Conservation (phyloP, 257 asterid genomes). For the Ajuga chamaepitys region DNA sequence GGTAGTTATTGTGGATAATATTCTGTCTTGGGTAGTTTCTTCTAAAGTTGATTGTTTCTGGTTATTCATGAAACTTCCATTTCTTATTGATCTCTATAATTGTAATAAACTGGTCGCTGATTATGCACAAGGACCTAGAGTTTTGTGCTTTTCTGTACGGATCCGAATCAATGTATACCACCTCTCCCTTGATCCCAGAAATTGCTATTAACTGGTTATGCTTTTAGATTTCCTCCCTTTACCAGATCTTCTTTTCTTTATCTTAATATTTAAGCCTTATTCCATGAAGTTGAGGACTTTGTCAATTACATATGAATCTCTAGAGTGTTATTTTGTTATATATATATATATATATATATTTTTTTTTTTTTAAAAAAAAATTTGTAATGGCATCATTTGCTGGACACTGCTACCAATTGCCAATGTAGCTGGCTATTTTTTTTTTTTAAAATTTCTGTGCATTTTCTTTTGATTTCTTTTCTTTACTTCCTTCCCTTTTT, state of each 20-base stretch:
- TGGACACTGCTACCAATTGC: not conserved
- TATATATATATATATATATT: too few relatives aligned
- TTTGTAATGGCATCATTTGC: not conserved
- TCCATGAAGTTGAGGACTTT: not conserved
- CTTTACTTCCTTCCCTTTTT: not conserved
- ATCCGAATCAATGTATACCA: not conserved
- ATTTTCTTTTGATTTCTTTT: not conserved
- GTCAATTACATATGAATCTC: not conserved
- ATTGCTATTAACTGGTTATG: not conserved
- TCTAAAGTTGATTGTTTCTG: not conserved
- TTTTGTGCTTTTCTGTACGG: not conserved
- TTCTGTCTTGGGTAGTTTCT: not conserved
- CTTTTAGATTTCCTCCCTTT: not conserved
- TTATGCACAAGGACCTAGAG: not conserved
- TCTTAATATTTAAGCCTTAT: not conserved
- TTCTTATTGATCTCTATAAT: not conserved
- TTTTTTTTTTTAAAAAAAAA: not conserved
- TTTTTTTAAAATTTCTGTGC: not conserved
- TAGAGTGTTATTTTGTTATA: not conserved
- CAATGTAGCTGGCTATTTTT: not conserved
- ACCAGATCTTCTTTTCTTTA: not conserved
- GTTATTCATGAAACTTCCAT: not conserved
- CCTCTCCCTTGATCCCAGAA: not conserved
- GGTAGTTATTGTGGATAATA: constrained; percentile 27
- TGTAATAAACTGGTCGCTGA: not conserved